phyloP scores from a whole-genome alignment of 768 basidiomycete species.

The Tricholoma saponaceum region DNA sequence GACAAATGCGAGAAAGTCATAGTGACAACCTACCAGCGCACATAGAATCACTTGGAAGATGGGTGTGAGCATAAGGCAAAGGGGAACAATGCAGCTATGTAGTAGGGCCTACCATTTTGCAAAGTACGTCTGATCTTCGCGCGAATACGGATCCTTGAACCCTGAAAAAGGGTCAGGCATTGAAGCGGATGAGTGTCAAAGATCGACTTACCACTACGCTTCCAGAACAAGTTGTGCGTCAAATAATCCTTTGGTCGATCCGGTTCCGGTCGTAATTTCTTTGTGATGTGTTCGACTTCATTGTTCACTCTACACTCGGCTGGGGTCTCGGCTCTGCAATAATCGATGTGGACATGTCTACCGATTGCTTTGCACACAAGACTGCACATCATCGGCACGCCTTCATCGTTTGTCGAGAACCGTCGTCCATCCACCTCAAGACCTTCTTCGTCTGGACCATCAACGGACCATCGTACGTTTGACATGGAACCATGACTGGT shows the following conservation, averaged over 20 bases:
- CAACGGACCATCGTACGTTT: conserved; percentile 50
- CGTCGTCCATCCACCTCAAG: conserved; percentile 53
- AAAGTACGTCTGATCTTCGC: conserved; percentile 50
- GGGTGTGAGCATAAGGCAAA: not conserved
- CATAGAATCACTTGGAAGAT: conserved; percentile 1
- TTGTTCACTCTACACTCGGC: conserved; percentile 33
- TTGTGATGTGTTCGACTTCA: conserved; percentile 43
- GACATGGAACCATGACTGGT: conserved; percentile 66
- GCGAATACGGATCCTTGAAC: conserved; percentile 63
- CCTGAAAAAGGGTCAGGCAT: conserved; percentile 26
- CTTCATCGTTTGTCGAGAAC: conserved; percentile 50
- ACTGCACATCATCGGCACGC: conserved; percentile 62
- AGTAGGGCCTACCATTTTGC: conserved; percentile 41
- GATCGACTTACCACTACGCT: conserved; percentile 40
- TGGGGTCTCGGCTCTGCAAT: conserved; percentile 39
- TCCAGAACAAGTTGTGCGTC: conserved; percentile 53
- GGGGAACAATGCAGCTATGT: conserved; percentile 25
- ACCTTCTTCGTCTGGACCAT: conserved; percentile 43
- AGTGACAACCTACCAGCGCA: not conserved
- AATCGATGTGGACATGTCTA: conserved; percentile 53
- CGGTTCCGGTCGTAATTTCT: conserved; percentile 41
- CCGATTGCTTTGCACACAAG: conserved; percentile 52
- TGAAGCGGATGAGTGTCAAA: not conserved
- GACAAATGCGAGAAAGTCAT: not conserved
- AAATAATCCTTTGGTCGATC: conserved; percentile 47